Evolutionary conservation across 352 stramenopile genomes (phyloP), one percentile per base, ranked within the genome.

Genomic region (Phytophthora constricta): DNA sequence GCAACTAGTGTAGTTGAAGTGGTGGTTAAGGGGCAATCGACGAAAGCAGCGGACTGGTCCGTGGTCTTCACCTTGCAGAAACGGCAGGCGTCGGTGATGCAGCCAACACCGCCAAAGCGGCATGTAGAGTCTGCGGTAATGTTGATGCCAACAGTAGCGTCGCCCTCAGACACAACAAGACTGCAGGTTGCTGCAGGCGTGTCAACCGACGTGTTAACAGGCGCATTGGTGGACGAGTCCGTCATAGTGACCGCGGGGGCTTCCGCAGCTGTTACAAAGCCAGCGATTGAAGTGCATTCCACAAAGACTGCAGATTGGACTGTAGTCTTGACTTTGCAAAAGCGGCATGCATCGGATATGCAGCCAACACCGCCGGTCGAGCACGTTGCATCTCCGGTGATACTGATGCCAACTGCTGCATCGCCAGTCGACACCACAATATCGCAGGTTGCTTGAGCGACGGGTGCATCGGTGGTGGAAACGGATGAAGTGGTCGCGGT

Each of bases 321-420:
- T 0, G 75, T 79, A 20, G 46, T 68, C 3, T 4, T 41, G 1
- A 59, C 52, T 60, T 84, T 77, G 45, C 76, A 84, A 51, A 74
- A 82, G 25, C 74, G 73, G 52, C 76, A 84, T 1, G 74, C 62
- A 27, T 31, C 62, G 14, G 74, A 53, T 3, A 82, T 72, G 27
- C 76, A 84, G 5, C 76, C 76, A 26, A 76, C 13, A 14, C 70
- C 76, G 1, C 73, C 76, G 20, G 1, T 45, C 5, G 25, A 47
- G 20, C 73, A 82, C 10, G 59, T 53, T 2, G 56, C 39, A 28
- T 84, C 76, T 0, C 54, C 49, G 17, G 69, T 34, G 41, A 81
- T 70, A 20, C 64, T 62, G 39, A 84, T 73, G 0, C 76, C 76
- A 27, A 59, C 65, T 22, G 56, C 59, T 1, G 61, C 48, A 37